Conservation (phyloP, 2,329 filamentous ascomycete species). For the Exophiala aquamarina region DNA sequence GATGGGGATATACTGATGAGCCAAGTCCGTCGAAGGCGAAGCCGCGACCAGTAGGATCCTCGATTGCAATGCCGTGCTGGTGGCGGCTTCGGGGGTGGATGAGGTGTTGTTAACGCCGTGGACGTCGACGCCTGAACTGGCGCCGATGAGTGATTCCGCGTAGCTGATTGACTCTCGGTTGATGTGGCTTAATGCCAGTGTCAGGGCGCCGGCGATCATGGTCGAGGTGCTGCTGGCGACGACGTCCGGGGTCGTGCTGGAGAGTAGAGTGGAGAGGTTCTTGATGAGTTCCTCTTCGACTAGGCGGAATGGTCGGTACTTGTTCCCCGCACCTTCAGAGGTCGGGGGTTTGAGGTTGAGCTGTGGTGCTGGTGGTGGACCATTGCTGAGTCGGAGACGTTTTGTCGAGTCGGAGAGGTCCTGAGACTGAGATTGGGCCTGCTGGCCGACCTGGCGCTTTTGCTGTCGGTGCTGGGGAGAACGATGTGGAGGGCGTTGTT, state of each 20-base stretch:
- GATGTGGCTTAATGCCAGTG: slow-evolving; percentile 84
- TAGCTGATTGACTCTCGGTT: slow-evolving; percentile 74
- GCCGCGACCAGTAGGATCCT: slow-evolving; percentile 90
- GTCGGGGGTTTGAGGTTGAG: slow-evolving; percentile 25
- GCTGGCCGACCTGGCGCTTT: slow-evolving; percentile 5
- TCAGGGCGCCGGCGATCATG: slow-evolving; percentile 86
- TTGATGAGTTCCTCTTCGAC: slow-evolving; percentile 78
- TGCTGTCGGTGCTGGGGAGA: slow-evolving; percentile 17
- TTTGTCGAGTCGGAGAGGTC: slow-evolving; percentile 24
- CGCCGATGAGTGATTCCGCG: slow-evolving; percentile 55
- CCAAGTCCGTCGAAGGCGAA: slow-evolving; percentile 82
- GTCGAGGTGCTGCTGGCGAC: slow-evolving; percentile 72
- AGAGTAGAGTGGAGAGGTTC: slow-evolving; percentile 72
- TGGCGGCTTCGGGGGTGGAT: slow-evolving; percentile 38
- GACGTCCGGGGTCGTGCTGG: slow-evolving; percentile 63
- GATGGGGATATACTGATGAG: slow-evolving; percentile 90
- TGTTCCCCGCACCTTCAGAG: slow-evolving; percentile 64
- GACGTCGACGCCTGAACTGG: slow-evolving; percentile 39
- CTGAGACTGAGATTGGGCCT: slow-evolving; percentile 32
- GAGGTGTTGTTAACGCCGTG: slow-evolving; percentile 33
- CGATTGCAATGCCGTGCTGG: slow-evolving; percentile 56
- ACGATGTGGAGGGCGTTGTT: slow-evolving; percentile 16
- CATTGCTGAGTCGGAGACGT: slow-evolving; percentile 22
- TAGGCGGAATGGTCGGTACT: slow-evolving; percentile 87
- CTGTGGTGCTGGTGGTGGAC: slow-evolving; percentile 21